Conservation (phyloP, 139 green algal species). For the Volvox africanus region DNA sequence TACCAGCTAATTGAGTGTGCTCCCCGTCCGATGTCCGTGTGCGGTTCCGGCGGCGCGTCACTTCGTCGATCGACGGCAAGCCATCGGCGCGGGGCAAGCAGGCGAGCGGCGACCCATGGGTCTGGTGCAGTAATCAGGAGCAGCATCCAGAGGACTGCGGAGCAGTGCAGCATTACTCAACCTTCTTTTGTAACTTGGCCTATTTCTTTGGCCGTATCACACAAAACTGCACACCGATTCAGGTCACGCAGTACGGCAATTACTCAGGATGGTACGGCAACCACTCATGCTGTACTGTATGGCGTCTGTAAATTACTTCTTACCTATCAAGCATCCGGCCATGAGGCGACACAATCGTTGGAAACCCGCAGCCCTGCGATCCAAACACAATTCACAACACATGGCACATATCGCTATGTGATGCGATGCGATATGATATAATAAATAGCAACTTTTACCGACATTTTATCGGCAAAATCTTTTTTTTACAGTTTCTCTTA, state of each 20-base stretch:
- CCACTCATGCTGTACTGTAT: background rate
- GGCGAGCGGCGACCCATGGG: background rate
- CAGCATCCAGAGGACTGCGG: conserved; percentile 5
- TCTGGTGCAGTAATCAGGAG: conserved; percentile 12
- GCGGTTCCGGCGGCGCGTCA: background rate
- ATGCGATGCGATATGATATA: background rate
- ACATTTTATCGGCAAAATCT: background rate
- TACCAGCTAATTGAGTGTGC: background rate
- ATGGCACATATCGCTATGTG: too few species aligned
- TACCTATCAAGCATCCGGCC: conserved; percentile 25
- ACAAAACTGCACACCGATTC: too few species aligned
- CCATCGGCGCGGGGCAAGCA: background rate
- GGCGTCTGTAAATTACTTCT: background rate
- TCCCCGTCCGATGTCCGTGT: background rate
- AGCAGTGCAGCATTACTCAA: too few species aligned
- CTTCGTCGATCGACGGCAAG: background rate
- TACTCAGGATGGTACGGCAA: too few species aligned
- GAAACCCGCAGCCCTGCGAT: conserved; percentile 29
- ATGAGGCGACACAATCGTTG: conserved; percentile 30
- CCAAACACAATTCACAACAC: too few species aligned
- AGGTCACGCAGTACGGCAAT: too few species aligned
- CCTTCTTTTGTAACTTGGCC: background rate
- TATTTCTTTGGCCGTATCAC: background rate
- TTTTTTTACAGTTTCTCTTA: background rate
- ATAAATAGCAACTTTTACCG: background rate